Evolutionary conservation across 352 stramenopile genomes (phyloP).

Genomic region (Globisporangium mamillatum): DNA sequence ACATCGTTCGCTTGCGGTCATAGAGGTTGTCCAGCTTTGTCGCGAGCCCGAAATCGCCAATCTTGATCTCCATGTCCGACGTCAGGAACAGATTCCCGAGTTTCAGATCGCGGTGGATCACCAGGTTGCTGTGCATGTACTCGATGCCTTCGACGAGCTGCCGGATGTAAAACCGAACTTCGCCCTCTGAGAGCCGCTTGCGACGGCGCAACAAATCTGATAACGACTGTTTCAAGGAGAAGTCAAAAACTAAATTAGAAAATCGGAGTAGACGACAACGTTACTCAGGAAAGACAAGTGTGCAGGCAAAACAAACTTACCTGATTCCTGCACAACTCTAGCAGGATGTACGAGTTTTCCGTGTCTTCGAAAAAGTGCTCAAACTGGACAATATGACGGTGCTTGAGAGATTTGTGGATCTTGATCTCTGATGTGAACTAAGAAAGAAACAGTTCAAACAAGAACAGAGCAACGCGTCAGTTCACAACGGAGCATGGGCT

Average conservation of each 20-base stretch:
- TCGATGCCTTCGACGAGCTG: slow-evolving; percentile 90
- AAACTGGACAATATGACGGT: slow-evolving; percentile 95
- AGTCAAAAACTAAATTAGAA: slow-evolving; percentile 5
- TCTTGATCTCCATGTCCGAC: slow-evolving; percentile 93
- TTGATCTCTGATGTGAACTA: slow-evolving; percentile 96
- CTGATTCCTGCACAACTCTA: slow-evolving; percentile 96
- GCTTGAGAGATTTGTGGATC: slow-evolving; percentile 96
- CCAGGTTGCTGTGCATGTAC: slow-evolving; percentile 93
- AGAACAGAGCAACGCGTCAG: not conserved
- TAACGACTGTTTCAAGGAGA: slow-evolving; percentile 72
- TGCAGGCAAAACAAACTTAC: slow-evolving; percentile 21
- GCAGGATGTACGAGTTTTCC: slow-evolving; percentile 96
- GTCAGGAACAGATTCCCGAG: slow-evolving; percentile 97
- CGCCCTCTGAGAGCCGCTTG: slow-evolving; percentile 93
- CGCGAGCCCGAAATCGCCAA: slow-evolving; percentile 96
- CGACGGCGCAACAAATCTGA: slow-evolving; percentile 95
- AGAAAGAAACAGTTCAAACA: not conserved
- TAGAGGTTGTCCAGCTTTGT: slow-evolving; percentile 73
- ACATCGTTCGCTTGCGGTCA: slow-evolving; percentile 97
- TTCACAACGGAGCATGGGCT: not conserved
- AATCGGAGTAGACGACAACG: not conserved
- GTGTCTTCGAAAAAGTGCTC: slow-evolving; percentile 98
- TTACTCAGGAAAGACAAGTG: not conserved
- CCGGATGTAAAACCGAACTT: slow-evolving; percentile 93
- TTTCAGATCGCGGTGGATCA: slow-evolving; percentile 98